A percentile compares a stretch with the other conserved stretches of the same genome.
These are phyloP conservation scores for Neospermospora avenae DNA, from an alignment of 2,329 filamentous ascomycete species.

Conservation along the genomic window DNA sequence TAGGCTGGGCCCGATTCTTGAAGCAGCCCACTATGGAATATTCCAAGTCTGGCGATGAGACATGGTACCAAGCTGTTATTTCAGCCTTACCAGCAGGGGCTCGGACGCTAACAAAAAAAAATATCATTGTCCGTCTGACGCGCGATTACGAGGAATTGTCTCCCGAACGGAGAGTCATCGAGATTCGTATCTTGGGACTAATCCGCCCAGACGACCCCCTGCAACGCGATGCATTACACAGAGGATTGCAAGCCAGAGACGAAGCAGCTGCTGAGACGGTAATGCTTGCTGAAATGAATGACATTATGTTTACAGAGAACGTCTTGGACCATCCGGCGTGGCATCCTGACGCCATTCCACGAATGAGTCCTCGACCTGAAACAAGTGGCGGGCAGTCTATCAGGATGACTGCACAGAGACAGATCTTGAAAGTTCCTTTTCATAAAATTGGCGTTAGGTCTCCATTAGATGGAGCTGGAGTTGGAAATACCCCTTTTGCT, in stretches of 20 bases:
- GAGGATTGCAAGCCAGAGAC: constrained; percentile 42
- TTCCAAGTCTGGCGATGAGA: constrained; percentile 31
- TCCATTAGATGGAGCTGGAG: constrained; percentile 40
- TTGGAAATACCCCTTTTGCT: constrained; percentile 43
- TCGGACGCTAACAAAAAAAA: constrained; percentile 44
- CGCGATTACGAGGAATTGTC: constrained; percentile 45
- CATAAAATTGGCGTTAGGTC: constrained; percentile 58
- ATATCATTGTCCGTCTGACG: constrained; percentile 51
- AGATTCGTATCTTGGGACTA: constrained; percentile 59
- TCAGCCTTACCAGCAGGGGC: constrained; percentile 47
- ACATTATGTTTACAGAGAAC: constrained; percentile 37
- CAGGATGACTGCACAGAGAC: constrained; percentile 49
- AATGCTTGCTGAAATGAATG: constrained; percentile 39
- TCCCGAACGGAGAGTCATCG: constrained; percentile 45
- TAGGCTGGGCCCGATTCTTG: constrained; percentile 57
- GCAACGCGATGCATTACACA: constrained; percentile 43
- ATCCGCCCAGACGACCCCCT: constrained; percentile 42
- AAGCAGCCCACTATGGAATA: constrained; percentile 33
- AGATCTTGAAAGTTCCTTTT: constrained; percentile 55
- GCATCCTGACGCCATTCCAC: constrained; percentile 35
- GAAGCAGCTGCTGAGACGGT: constrained; percentile 38
- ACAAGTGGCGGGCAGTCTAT: constrained; percentile 46
- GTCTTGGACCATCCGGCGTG: constrained; percentile 40
- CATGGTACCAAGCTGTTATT: constrained; percentile 60
- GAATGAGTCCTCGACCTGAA: constrained; percentile 39